These are phyloP conservation scores for Yamadazyma atmosphaerica DNA, from an alignment of 1,139 yeast species.

Conservation along the genomic window DNA sequence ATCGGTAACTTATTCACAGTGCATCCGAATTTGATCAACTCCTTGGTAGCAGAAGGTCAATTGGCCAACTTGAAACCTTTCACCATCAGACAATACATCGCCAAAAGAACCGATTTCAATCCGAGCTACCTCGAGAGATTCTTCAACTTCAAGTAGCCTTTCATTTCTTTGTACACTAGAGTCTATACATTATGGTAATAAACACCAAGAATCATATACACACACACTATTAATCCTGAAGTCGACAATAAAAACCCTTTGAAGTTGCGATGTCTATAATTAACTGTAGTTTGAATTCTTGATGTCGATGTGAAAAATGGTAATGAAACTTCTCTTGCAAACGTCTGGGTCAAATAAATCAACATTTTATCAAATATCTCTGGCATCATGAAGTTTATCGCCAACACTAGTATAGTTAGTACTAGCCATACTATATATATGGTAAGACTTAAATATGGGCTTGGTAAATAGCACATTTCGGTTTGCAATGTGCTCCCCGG, in stretches of 20 bases:
- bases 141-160: constrained; percentile 31
- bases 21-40: constrained; percentile 63
- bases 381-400: constrained; percentile 11
- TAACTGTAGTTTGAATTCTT: background rate
- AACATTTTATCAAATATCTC: constrained; percentile 2
- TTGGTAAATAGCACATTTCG: constrained; percentile 68
- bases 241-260: constrained; percentile 3
- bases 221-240: background rate
- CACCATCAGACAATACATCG: constrained; percentile 65
- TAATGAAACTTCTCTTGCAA: background rate
- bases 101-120: constrained; percentile 70
- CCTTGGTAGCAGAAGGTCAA: constrained; percentile 82
- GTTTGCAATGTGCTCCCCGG: constrained; percentile 46
- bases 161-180: no score
- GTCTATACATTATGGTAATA: constrained; percentile 4
- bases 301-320: constrained; percentile 5
- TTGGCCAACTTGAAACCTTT: constrained; percentile 67
- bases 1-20: constrained; percentile 85
- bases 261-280: constrained; percentile 3
- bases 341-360: background rate
- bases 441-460: constrained; percentile 45
- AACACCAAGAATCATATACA: constrained; percentile 4
- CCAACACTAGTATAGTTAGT: constrained; percentile 7
- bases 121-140: constrained; percentile 55
- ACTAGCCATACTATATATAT: constrained; percentile 13